These are phyloP conservation scores for Vitis hybrid DNA, from an alignment of 177 flowering plant genomes.

Conservation along the genomic window DNA sequence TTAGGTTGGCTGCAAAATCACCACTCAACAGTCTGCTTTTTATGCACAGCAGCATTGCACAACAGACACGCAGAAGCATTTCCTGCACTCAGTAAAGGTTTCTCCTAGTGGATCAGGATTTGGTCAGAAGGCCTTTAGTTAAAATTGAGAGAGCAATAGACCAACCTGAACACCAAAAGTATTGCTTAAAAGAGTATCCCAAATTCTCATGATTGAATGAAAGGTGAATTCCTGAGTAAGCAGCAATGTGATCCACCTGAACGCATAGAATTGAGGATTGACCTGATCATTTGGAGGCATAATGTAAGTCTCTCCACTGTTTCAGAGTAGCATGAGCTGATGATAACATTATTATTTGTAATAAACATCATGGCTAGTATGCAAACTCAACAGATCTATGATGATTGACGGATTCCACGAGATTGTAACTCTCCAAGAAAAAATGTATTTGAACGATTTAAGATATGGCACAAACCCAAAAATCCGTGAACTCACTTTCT, in stretches of 20 bases:
- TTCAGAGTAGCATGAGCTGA: not conserved
- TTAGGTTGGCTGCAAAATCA: slow-evolving; percentile 59
- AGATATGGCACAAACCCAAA: not conserved
- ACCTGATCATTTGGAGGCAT: slow-evolving; percentile 41
- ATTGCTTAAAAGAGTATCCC: slow-evolving; percentile 69
- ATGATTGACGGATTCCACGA: not conserved
- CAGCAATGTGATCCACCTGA: slow-evolving; percentile 76
- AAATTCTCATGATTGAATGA: slow-evolving; percentile 53
- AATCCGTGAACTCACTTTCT: not conserved
- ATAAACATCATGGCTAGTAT: not conserved
- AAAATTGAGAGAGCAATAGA: slow-evolving; percentile 12
- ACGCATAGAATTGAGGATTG: slow-evolving; percentile 66
- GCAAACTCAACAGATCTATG: not conserved
- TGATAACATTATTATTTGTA: not conserved
- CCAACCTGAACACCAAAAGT: slow-evolving; percentile 67
- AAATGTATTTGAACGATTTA: not conserved
- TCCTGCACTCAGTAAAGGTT: slow-evolving; percentile 35
- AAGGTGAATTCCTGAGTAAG: slow-evolving; percentile 70
- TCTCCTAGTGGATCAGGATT: not conserved
- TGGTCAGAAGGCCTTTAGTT: not conserved
- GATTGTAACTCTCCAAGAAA: not conserved
- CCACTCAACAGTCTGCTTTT: slow-evolving; percentile 52
- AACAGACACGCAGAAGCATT: slow-evolving; percentile 64
- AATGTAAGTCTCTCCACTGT: not conserved
- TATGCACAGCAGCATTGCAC: slow-evolving; percentile 69